Conservation (phyloP, 2,329 filamentous ascomycete species). For the Epicoccum nigrum region DNA sequence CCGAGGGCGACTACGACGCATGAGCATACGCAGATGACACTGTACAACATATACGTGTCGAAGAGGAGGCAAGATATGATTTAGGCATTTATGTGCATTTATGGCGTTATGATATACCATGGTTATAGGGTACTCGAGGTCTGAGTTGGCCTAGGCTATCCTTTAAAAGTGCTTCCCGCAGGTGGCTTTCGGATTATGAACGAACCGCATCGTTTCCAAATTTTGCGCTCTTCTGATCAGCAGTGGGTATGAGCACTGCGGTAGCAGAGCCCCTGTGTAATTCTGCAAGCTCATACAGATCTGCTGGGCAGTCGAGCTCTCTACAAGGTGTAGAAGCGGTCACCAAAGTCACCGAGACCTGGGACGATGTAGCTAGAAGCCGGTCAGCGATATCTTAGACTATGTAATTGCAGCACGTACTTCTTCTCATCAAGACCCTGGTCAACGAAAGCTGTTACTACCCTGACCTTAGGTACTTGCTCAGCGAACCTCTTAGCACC, state of each 20-base stretch:
- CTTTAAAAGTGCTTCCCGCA: slow-evolving; percentile 10
- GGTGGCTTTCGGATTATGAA: slow-evolving; percentile 1
- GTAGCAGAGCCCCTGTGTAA: background rate
- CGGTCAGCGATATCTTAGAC: slow-evolving; percentile 12
- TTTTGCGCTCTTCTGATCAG: background rate
- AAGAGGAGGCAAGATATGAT: slow-evolving; percentile 16
- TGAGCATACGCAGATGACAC: slow-evolving; percentile 24
- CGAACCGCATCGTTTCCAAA: background rate
- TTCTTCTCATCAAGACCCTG: slow-evolving; percentile 97
- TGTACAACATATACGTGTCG: slow-evolving; percentile 20
- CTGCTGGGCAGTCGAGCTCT: background rate
- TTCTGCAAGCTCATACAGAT: background rate
- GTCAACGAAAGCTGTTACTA: slow-evolving; percentile 96
- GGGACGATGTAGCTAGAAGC: slow-evolving; percentile 84
- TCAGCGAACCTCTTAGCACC: slow-evolving; percentile 88
- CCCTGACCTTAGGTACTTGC: slow-evolving; percentile 84
- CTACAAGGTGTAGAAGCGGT: slow-evolving; percentile 91
- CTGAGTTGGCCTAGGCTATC: slow-evolving; percentile 1
- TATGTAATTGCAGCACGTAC: slow-evolving; percentile 59
- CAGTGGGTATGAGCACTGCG: background rate
- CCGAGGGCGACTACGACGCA: slow-evolving; percentile 45
- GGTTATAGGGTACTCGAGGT: slow-evolving; percentile 17
- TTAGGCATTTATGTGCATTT: slow-evolving; percentile 23
- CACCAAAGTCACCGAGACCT: slow-evolving; percentile 92
- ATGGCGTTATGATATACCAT: slow-evolving; percentile 37